Percentiles rank a stretch among this genome's conserved stretches.
Conservation (phyloP, 495 filamentous ascomycete species). For the Letharia lupina region DNA sequence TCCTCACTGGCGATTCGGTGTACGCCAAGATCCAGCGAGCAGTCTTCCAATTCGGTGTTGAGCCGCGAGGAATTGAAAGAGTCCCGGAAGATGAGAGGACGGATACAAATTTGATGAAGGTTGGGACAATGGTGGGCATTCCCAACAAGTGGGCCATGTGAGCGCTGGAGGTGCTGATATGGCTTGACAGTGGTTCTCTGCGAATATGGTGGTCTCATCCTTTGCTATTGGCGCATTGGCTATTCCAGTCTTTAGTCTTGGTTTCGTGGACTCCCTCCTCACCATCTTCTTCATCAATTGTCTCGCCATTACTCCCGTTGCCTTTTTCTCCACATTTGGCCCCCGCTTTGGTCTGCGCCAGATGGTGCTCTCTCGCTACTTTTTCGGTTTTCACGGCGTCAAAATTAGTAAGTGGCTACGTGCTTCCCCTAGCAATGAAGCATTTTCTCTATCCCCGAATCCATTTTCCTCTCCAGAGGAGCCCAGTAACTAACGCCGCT, state of each 20-base stretch:
- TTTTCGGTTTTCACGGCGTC: constrained; percentile 64
- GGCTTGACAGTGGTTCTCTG: constrained; percentile 61
- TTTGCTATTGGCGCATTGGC: constrained; percentile 73
- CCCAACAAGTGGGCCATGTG: background rate
- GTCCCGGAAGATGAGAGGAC: constrained; percentile 67
- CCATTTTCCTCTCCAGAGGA: background rate
- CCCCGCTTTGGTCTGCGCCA: constrained; percentile 71
- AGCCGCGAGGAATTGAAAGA: constrained; percentile 73
- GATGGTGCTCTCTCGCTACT: constrained; percentile 80
- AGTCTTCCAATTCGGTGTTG: constrained; percentile 61
- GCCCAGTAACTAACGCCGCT: constrained; percentile 24
- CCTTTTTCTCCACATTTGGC: constrained; percentile 75
- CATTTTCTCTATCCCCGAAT: background rate
- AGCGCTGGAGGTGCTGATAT: background rate
- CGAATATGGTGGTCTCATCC: constrained; percentile 76
- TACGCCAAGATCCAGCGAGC: constrained; percentile 63
- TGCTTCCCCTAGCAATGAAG: constrained; percentile 6
- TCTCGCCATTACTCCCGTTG: constrained; percentile 63
- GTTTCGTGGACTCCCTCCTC: constrained; percentile 70
- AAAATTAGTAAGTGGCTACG: constrained; percentile 54
- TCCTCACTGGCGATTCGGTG: constrained; percentile 50
- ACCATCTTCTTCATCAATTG: constrained; percentile 73
- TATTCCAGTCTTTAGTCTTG: constrained; percentile 57
- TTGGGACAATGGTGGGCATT: constrained; percentile 62
- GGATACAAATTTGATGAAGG: constrained; percentile 56